Evolutionary conservation across 1,284 basidiomycete genomes (phyloP), one percentile per base, ranked within the genome.

Genomic region (Gomphus sp.): DNA sequence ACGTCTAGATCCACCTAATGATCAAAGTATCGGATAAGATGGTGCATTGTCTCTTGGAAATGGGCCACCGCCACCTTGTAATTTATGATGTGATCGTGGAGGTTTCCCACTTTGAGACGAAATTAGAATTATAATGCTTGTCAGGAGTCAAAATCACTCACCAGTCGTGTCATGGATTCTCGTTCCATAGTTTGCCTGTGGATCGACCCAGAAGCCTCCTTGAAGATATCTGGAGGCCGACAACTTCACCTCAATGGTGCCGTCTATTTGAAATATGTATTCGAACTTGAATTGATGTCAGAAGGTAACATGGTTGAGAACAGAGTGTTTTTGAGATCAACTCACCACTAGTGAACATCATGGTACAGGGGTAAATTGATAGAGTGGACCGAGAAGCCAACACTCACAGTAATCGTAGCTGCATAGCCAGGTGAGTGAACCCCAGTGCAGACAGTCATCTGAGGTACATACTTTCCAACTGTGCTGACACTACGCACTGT

Each of bases 81-180:
- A 68, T 82, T 85, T 66, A 87, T 80, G 44, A 86, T 79, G 64
- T 87, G 84, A 65, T 87, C 83, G 62, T 87, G 85, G n/a, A 87
- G 67, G 37, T 78, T 82, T 12, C 84, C 84, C 80, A 84, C 80
- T 80, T 28, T 60, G 16, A 7, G 62, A 43, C 47, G 10, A 48
- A 33, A 47, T 60, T 12, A 61, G 54, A 22, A 22, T 28, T 28
- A 18, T 25, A 36, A 9, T 39, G 12, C 47, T 11, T 5, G 5
- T 18, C 47, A 10, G 22, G 31, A 39, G 25, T 12, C 8, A 12
- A 8, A 37, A n/a, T 11, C 5, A 70, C 73, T 44, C 55, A 81
- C 80, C 84, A 14, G 76, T 77, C 2, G 76, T 78, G 36, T 81
- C 75, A 45, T 76, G 77, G 48, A 86, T 82, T 16, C 74, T 73